phyloP scores from a whole-genome alignment of 179 eudicot species.

The Patellifolia procumbens region DNA sequence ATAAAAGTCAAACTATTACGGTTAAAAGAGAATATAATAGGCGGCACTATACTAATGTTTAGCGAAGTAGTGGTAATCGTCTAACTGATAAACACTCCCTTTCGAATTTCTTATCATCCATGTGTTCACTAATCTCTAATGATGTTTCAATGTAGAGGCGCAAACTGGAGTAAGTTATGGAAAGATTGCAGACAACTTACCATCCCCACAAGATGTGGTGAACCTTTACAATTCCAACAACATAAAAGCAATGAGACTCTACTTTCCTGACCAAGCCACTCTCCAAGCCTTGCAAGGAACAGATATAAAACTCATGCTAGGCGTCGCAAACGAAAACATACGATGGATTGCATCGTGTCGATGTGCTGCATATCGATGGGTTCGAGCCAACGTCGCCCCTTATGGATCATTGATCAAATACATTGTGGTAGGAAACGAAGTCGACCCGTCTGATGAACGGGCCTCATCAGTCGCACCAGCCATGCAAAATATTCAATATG shows the following conservation, averaged over 20 bases:
- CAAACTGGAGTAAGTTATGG: conserved; percentile 51
- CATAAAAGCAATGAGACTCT: conserved; percentile 43
- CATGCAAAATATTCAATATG: conserved; percentile 40
- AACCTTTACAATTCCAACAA: conserved; percentile 39
- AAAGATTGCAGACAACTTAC: conserved; percentile 40
- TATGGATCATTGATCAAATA: conserved; percentile 42
- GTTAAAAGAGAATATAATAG: too few relatives aligned
- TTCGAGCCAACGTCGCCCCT: conserved; percentile 36
- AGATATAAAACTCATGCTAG: conserved; percentile 40
- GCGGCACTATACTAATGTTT: too few relatives aligned
- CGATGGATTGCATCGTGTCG: conserved; percentile 30
- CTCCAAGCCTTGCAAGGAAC: conserved; percentile 52
- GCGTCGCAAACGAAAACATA: conserved; percentile 36
- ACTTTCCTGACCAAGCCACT: conserved; percentile 31
- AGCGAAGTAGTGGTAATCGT: too few relatives aligned
- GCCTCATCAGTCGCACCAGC: conserved; percentile 42
- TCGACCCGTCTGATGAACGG: conserved; percentile 25
- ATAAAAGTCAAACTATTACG: too few relatives aligned
- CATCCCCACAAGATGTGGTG: conserved; percentile 37
- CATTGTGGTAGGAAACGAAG: conserved; percentile 58
- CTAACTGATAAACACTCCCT: too few relatives aligned
- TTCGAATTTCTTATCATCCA: too few relatives aligned
- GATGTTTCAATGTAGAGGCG: conserved; percentile 36
- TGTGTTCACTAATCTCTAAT: neutral
- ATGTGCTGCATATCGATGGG: conserved; percentile 46